Percentiles rank a stretch among this genome's conserved stretches.
phyloP scores from a whole-genome alignment of 2,329 filamentous ascomycete genomes.

The Apiospora kogelbergensis region DNA sequence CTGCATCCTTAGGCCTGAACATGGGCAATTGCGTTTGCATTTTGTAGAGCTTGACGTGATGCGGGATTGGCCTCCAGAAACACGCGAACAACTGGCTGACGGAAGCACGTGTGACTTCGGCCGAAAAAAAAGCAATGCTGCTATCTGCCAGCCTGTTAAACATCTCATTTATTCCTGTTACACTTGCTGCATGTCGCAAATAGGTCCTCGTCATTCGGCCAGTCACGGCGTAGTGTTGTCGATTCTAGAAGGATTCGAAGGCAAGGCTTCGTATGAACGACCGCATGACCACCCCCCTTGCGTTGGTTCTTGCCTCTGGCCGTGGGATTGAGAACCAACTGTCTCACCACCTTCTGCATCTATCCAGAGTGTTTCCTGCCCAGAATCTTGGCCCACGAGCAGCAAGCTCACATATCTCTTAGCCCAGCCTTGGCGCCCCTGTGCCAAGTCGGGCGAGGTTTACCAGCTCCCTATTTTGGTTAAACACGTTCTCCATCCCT shows the following conservation, averaged over 20 bases:
- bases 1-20: background rate
- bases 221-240: background rate
- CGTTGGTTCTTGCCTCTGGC: background rate
- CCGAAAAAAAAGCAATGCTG: background rate
- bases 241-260: background rate
- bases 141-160: background rate
- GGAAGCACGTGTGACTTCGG: background rate
- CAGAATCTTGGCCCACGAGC: background rate
- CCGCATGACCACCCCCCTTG: background rate
- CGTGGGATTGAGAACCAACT: too few species aligned
- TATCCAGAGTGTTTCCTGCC: background rate
- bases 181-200: background rate
- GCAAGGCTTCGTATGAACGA: background rate
- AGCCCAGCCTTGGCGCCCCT: background rate
- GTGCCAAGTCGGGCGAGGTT: background rate
- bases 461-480: background rate
- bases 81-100: background rate
- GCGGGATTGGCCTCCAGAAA: background rate
- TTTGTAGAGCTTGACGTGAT: background rate
- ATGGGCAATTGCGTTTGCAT: background rate
- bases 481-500: background rate
- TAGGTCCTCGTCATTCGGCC: background rate
- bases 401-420: background rate
- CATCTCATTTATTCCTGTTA: background rate
- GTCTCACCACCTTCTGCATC: slow-evolving; percentile 5